Conservation (phyloP, 495 filamentous ascomycete genomes). For the Durotheca rogersii region DNA sequence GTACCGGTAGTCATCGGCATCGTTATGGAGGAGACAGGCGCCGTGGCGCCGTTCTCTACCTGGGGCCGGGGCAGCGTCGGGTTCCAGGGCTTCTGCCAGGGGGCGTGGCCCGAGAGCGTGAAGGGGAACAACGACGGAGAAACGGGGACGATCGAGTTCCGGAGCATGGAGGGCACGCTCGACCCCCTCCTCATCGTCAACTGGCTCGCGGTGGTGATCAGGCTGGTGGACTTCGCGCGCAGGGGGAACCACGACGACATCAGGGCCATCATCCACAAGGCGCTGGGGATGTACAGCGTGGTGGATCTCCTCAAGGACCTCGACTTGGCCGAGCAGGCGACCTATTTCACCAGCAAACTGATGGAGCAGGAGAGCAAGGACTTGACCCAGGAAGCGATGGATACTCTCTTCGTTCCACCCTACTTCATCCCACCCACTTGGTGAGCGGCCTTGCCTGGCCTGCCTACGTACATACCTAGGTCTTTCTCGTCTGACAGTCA, state of each 20-base stretch:
- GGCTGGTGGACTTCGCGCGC: constrained; percentile 9
- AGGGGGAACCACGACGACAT: constrained; percentile 8
- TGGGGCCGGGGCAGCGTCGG: constrained; percentile 13
- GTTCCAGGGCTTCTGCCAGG: constrained; percentile 12
- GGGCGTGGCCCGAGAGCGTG: background rate
- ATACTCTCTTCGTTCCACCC: background rate
- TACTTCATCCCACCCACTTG: background rate
- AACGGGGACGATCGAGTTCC: constrained; percentile 20
- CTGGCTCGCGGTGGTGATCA: constrained; percentile 12
- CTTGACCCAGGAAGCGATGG: background rate
- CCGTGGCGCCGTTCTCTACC: background rate
- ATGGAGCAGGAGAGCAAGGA: background rate
- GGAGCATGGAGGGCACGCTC: constrained; percentile 8
- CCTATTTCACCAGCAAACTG: constrained; percentile 3
- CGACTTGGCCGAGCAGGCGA: constrained; percentile 2
- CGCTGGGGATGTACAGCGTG: background rate
- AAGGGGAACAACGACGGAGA: constrained; percentile 11
- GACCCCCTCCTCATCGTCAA: constrained; percentile 10
- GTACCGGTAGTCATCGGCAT: too few species aligned
- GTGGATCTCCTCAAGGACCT: constrained; percentile 9
- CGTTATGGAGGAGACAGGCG: background rate
- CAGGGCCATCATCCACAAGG: constrained; percentile 2
- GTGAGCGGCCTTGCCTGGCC: background rate
- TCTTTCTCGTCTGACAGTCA: background rate
- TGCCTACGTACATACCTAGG: background rate